These are phyloP conservation scores for Candida ovalis DNA, from an alignment of 805 yeast genomes.

Conservation along the genomic window DNA sequence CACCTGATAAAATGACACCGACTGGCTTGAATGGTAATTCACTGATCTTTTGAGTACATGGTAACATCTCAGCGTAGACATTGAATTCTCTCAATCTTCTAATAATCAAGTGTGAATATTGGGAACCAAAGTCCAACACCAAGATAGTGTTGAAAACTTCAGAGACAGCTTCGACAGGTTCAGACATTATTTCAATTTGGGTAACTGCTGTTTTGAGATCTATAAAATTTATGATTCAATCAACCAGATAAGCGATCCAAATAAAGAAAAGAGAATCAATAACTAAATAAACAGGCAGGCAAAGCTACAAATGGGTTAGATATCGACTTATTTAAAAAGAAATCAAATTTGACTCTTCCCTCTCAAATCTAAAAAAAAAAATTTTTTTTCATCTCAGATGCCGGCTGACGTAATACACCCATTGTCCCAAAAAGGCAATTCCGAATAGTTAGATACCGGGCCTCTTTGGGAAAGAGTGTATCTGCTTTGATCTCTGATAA, in stretches of 20 bases:
- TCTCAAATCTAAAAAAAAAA: neutral
- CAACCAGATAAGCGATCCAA: neutral
- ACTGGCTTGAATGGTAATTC: conserved; percentile 93
- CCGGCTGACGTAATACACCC: neutral
- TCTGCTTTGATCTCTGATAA: no score
- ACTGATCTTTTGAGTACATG: conserved; percentile 95
- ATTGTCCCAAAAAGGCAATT: no score
- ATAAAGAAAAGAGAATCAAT: no score
- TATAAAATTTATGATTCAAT: neutral
- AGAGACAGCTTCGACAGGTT: conserved; percentile 56
- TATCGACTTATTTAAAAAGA: neutral
- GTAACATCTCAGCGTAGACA: conserved; percentile 98
- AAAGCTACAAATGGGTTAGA: neutral
- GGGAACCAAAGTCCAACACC: conserved; percentile 97
- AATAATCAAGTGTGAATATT: conserved; percentile 93
- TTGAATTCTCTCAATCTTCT: conserved; percentile 97
- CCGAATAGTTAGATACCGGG: no score
- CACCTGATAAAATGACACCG: conserved; percentile 95
- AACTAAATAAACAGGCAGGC: neutral
- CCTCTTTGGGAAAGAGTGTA: no score
- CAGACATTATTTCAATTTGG: conserved; percentile 5
- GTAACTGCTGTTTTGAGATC: neutral
- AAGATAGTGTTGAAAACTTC: conserved; percentile 92
- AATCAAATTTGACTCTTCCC: neutral
- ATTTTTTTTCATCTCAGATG: neutral